phyloP scores from a whole-genome alignment of 2,329 filamentous ascomycete species.

The Chaetomiaceae sp. region DNA sequence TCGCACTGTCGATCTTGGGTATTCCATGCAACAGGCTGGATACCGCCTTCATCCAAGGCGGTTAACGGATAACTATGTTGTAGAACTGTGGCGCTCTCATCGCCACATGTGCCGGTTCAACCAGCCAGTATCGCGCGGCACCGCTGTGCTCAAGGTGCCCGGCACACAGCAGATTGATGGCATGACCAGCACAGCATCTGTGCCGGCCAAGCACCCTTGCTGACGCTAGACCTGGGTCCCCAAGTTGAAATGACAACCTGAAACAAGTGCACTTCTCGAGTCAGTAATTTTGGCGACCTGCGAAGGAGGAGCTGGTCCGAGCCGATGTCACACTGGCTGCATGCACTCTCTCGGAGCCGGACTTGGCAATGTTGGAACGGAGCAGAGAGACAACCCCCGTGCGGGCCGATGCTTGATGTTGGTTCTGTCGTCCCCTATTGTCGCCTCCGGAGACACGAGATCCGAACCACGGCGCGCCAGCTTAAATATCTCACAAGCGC shows the following conservation, averaged over 20 bases:
- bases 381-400: background rate
- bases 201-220: slow-evolving; percentile 12
- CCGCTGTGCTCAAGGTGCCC: too few relatives aligned
- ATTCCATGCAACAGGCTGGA: background rate
- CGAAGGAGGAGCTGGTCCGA: slow-evolving; percentile 7
- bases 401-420: background rate
- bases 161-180: background rate
- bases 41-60: too few relatives aligned
- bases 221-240: slow-evolving; percentile 11
- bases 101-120: background rate
- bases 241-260: slow-evolving; percentile 16
- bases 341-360: background rate
- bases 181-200: background rate
- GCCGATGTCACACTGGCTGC: slow-evolving; percentile 19
- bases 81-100: background rate
- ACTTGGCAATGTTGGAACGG: slow-evolving; percentile 4
- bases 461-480: background rate
- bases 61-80: background rate
- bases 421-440: background rate
- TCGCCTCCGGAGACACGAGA: background rate
- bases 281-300: slow-evolving; percentile 14
- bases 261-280: slow-evolving; percentile 18
- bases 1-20: background rate
- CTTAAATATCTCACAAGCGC: background rate
- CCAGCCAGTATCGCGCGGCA: too few relatives aligned